Conservation (phyloP, 305 asterid species). For the Rubia tinctorum region DNA sequence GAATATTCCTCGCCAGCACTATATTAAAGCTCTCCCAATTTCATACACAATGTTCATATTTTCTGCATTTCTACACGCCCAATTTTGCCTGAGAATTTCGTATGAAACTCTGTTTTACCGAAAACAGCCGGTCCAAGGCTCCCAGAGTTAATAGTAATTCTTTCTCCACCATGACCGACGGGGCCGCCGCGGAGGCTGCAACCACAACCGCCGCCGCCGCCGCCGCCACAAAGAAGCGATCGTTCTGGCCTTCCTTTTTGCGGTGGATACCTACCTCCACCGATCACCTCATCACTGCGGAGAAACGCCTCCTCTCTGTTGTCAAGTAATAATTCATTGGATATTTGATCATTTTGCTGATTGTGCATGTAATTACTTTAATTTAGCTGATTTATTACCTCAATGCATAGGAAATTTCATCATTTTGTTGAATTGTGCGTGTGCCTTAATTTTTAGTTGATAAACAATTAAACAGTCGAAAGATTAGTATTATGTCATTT, state of each 20-base stretch:
- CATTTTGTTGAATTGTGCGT: background rate
- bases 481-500: background rate
- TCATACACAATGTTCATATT: background rate
- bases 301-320: constrained; percentile 66
- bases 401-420: background rate
- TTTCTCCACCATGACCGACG: constrained; percentile 42
- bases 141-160: constrained; percentile 4
- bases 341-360: background rate
- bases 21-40: background rate
- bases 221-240: constrained; percentile 22
- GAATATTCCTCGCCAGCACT: background rate
- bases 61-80: background rate
- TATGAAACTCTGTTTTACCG: constrained; percentile 6
- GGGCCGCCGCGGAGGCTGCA: constrained; percentile 27
- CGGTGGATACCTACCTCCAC: constrained; percentile 86
- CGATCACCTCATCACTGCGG: constrained; percentile 68
- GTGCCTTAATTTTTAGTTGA: background rate
- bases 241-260: constrained; percentile 57
- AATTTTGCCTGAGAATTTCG: background rate
- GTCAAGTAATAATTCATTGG: constrained; percentile 40
- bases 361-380: background rate
- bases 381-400: background rate
- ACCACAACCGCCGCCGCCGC: constrained; percentile 8
- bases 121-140: constrained; percentile 29
- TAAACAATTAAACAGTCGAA: background rate